These are phyloP conservation scores for Kluyveromyces aestuarii DNA, from an alignment of 805 yeast species.

Conservation along the genomic window DNA sequence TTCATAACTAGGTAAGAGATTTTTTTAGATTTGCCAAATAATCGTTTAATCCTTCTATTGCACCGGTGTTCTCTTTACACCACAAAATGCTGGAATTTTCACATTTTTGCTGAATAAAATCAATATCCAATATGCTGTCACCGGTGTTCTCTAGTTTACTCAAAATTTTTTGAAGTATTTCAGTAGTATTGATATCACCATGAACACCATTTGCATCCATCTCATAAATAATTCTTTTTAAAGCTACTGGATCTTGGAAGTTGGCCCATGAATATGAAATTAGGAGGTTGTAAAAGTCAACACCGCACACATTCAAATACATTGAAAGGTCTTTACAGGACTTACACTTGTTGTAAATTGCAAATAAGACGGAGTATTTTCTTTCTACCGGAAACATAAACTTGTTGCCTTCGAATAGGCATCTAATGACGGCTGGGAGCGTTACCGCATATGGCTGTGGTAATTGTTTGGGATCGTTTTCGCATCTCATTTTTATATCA, in stretches of 20 bases:
- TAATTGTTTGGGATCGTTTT: constrained; percentile 5
- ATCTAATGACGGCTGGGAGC: constrained; percentile 17
- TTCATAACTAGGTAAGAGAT: not conserved
- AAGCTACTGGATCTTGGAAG: constrained; percentile 16
- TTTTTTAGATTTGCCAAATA: constrained; percentile 17
- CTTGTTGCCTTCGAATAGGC: constrained; percentile 11
- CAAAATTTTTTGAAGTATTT: constrained; percentile 14
- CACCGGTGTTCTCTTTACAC: constrained; percentile 18
- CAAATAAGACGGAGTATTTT: constrained; percentile 16
- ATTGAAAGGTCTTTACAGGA: constrained; percentile 17
- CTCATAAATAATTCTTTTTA: constrained; percentile 17
- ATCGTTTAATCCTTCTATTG: constrained; percentile 14
- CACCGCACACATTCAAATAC: constrained; percentile 23
- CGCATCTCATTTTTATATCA: constrained; percentile 9
- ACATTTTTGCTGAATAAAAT: not conserved
- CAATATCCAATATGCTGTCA: constrained; percentile 17
- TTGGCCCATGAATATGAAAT: constrained; percentile 23
- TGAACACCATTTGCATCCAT: constrained; percentile 26
- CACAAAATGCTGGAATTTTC: constrained; percentile 14
- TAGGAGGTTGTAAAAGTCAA: constrained; percentile 24
- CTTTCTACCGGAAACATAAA: constrained; percentile 17
- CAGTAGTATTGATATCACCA: constrained; percentile 24
- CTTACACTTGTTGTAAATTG: constrained; percentile 23
- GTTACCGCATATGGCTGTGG: constrained; percentile 24
- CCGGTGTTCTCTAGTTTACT: constrained; percentile 14